Evolutionary conservation across 306 rosid species (phyloP), one percentile per base, ranked within the genome.

Genomic region (Ormosia semicastrata): DNA sequence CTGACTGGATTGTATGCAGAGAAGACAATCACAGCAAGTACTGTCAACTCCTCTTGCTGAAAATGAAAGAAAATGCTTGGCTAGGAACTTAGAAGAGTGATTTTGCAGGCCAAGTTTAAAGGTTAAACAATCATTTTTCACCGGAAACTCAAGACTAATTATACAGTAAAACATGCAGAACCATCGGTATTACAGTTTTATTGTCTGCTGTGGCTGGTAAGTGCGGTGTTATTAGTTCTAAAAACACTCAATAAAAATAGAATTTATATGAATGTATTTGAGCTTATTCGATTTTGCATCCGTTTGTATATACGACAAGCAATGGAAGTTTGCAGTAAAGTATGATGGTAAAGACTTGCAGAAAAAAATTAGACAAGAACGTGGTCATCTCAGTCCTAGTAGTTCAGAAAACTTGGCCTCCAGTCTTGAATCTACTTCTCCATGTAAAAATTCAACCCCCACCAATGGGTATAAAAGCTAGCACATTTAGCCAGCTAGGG

Each of bases 71-170:
- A 18, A 46, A 46, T 52, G 40, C 30, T 33, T 29, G 14, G 14
- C 73, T 65, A 73, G 73, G 56, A 70, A 60, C 58, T 14, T 66
- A 0, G 44, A 30, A 54, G 67, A 60, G 81, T 75, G 66, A 62
- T 52, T 68, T 53, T 75, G 82, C 76, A 41, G 36, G 63, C 36
- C 84, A 65, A 60, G 54, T 14, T 50, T 40, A 67, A 60, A 57
- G 87, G 11, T 17, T 43, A 69, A 34, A 34, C 57, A 34, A 29
- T 44, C 83, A 71, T 30, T 77, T 81, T 71, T 65, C 17, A 68
- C n/a, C n/a, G 17, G 68, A 18, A 47, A 36, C 41, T 32, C 40
- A 77, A 58, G 17, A 43, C n/a, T 3, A 47, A 63, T 8, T 63
- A 70, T 67, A 32, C 80, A 33, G 62, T 59, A 70, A 47, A 49